Evolutionary conservation across 805 yeast species (phyloP).

Genomic region (Citeromyces matritensis): DNA sequence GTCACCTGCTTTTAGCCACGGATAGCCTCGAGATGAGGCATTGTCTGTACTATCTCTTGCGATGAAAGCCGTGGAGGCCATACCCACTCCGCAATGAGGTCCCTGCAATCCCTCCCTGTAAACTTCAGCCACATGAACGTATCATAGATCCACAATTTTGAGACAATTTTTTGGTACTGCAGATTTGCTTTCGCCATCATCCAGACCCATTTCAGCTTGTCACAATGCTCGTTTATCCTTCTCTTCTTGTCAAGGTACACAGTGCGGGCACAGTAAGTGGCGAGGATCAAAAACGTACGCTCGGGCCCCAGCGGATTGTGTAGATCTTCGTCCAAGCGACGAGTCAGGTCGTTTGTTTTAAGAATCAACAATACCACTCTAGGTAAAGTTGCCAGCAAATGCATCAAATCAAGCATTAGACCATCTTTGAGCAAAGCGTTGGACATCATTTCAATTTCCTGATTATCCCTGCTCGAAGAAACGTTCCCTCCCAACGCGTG

Average conservation of each 20-base stretch:
- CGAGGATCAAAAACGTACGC: conserved; percentile 78
- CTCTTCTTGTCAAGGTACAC: conserved; percentile 48
- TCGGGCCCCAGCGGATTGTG: conserved; percentile 78
- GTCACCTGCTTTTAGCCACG: no score
- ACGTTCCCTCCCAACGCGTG: conserved; percentile 57
- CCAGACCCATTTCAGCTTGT: no score
- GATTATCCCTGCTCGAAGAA: conserved; percentile 31
- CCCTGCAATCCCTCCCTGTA: no score
- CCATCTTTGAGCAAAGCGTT: conserved; percentile 44
- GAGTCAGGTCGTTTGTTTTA: conserved; percentile 87
- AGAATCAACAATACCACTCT: conserved; percentile 71
- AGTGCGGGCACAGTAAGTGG: conserved; percentile 73
- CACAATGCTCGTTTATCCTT: no score
- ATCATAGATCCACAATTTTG: no score
- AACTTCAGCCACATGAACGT: no score
- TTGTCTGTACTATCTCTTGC: no score
- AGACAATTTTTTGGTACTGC: no score
- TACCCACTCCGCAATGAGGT: no score
- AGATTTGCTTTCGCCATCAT: no score
- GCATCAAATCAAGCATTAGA: conserved; percentile 63
- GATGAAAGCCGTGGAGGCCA: no score
- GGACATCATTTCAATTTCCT: conserved; percentile 60
- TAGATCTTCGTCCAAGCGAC: conserved; percentile 75
- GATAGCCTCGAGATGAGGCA: no score
- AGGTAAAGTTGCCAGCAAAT: conserved; percentile 66